Evolutionary conservation across 352 stramenopile species (phyloP), one percentile per base, ranked within the genome.

Genomic region (Blastocystis sp.): DNA sequence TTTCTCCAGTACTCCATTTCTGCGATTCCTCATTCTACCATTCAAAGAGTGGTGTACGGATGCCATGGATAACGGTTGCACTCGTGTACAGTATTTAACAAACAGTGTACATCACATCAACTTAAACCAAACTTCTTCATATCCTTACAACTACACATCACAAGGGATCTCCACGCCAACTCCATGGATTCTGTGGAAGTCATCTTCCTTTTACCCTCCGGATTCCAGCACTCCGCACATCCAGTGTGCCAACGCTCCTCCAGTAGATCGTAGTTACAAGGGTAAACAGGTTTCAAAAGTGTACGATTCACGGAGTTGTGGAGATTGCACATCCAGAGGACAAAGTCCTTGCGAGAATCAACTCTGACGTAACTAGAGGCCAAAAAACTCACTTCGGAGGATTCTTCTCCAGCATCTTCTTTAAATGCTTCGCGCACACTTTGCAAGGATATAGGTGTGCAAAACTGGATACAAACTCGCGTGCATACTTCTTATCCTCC

Each of bases 241-340:
- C 94, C 94, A 41, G 92, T 96, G 13, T 93, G 87, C 94, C 94
- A 96, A 65, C 94, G 90, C 87, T 96, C 93, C 73, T 96, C 92
- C 37, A 96, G 91, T 13, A 93, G 94, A 37, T 93, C 90, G 91
- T 95, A 95, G 47, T 93, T 94, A 78, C 94, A 96, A 73, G 94
- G 91, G 82, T 96, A 96, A 6, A 93, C 47, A 24, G 93, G 92
- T 87, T 95, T 96, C 88, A 93, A 90, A 90, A 96, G 92, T 91
- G 95, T 96, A 75, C 93, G 94, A 91, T 95, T 96, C 76, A 96
- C 93, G 76, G 94, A 92, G 90, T 96, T 96, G 91, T 96, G 94
- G 79, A 96, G 93, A 87, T 95, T 94, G 82, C 94, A 96, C 43
- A 96, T 92, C 93, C 93, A 96, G 91, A 95, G 87, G 13, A 94